These are phyloP conservation scores for Lasiodiplodia citricola DNA, from an alignment of 2,329 filamentous ascomycete genomes.

Conservation along the genomic window DNA sequence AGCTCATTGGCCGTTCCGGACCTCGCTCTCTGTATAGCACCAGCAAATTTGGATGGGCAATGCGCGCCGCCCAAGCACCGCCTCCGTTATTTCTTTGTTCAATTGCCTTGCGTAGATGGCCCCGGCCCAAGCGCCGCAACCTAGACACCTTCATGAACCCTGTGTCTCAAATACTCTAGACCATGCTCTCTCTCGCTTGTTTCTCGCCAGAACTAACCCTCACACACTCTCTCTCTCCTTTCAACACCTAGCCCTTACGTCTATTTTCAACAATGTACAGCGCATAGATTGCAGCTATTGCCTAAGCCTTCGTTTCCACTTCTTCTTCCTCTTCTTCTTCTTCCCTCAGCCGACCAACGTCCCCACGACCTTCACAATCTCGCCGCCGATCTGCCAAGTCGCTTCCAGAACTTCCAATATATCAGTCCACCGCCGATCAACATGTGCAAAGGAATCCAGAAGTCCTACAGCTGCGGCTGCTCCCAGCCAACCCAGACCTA, in stretches of 20 bases:
- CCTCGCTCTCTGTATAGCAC: neutral
- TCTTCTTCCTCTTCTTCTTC: neutral
- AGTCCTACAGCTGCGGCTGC: conserved; percentile 2
- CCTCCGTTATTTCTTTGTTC: conserved; percentile 1
- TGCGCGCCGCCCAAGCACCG: neutral
- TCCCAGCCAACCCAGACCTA: neutral
- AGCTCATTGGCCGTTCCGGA: neutral
- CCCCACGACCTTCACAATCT: neutral
- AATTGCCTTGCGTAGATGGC: neutral
- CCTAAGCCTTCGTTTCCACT: neutral
- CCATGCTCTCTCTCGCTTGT: neutral
- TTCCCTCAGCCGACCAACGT: neutral
- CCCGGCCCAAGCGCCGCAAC: neutral
- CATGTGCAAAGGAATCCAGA: conserved; percentile 9
- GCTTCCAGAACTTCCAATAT: neutral
- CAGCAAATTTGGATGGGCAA: conserved; percentile 7
- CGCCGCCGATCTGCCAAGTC: neutral
- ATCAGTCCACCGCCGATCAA: neutral
- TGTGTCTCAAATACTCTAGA: neutral
- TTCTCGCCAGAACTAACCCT: neutral
- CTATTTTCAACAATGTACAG: neutral
- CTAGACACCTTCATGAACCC: neutral
- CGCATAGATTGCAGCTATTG: neutral
- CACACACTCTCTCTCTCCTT: neutral
- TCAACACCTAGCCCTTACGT: neutral